Percentiles rank a stretch among this genome's conserved stretches.
Conservation (phyloP, 352 stramenopile genomes). For the Globisporangium nagaii region DNA sequence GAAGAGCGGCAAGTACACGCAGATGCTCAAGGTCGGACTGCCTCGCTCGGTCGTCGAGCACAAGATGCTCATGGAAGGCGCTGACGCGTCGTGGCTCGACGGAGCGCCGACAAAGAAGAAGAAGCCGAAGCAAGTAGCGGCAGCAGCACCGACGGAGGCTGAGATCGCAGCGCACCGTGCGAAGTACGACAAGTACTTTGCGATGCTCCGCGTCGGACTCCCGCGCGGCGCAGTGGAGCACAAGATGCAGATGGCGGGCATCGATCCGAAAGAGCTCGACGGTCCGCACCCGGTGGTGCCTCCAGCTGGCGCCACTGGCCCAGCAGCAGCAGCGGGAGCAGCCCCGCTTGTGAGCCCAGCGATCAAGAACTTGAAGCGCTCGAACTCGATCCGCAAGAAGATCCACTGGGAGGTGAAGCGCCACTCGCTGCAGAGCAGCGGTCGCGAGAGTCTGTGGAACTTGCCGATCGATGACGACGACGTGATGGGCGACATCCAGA, state of each 20-base stretch:
- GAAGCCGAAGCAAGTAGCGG: constrained; percentile 13
- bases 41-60: constrained; percentile 63
- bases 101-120: constrained; percentile 37
- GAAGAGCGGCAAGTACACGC: constrained; percentile 64
- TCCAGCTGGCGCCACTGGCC: constrained; percentile 7
- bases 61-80: constrained; percentile 81
- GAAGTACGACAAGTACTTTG: constrained; percentile 83
- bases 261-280: constrained; percentile 66
- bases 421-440: constrained; percentile 14
- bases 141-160: constrained; percentile 30
- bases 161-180: constrained; percentile 50
- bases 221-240: constrained; percentile 76
- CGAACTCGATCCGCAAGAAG: constrained; percentile 82
- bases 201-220: constrained; percentile 77
- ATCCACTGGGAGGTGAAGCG: constrained; percentile 76
- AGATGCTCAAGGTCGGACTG: constrained; percentile 80
- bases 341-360: neutral
- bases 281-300: constrained; percentile 37
- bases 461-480: constrained; percentile 33
- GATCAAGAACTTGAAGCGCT: constrained; percentile 38
- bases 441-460: constrained; percentile 68
- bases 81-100: constrained; percentile 59
- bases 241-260: constrained; percentile 72
- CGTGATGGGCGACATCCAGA: constrained; percentile 35
- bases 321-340: neutral